Evolutionary conservation across 2,329 filamentous ascomycete genomes (phyloP), one percentile per base, ranked within the genome.

Genomic region (Cordyceps tenuipes): DNA sequence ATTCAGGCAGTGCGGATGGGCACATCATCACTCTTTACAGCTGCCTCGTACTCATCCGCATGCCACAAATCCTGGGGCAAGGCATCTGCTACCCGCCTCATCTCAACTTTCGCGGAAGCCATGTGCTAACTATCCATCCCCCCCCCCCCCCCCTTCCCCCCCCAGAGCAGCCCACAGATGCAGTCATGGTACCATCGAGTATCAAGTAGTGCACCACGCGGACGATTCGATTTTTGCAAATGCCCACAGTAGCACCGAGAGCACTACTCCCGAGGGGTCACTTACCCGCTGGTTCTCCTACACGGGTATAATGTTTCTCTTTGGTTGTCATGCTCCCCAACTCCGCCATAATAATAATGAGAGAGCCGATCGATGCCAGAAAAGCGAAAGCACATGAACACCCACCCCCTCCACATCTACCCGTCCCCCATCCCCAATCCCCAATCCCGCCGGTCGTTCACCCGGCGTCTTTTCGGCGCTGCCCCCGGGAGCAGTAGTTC

Each of bases 171-270:
- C 47, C 26, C 23, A 48, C 46, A 26, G 5, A 23, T 23, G 31
- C 19, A 39, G 31, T 34, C 49, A 52, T 39, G 34, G 2, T 0
- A 3, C 13, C 7, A 17, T 29, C 15, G 2, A 39, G 2, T 51
- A 13, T 29, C 15, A 3, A 39, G 2, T 51, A 13, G 29, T 36
- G 34, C 31, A 19, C 50, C 50, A 52, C 50, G 50, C 34, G 50
- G 50, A 41, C 34, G 34, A 41, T 17, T 52, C 39, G 34, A 43
- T 41, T 53, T 53, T 53, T 6, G 5, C 19, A 43, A 26, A 41
- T 53, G 50, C 23, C 50, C 50, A 29, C 7, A 53, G 50, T 53
- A 53, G 34, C 50, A 53, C 50, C 50, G 50, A 53, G 50, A 26
- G n/a, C 12, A 26, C 5, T 5, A 41, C 36, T 21, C n/a, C 50